Evolutionary conservation across 495 filamentous ascomycete genomes (phyloP), one percentile per base, ranked within the genome.

Genomic region (Parachaetomium inaequale): DNA sequence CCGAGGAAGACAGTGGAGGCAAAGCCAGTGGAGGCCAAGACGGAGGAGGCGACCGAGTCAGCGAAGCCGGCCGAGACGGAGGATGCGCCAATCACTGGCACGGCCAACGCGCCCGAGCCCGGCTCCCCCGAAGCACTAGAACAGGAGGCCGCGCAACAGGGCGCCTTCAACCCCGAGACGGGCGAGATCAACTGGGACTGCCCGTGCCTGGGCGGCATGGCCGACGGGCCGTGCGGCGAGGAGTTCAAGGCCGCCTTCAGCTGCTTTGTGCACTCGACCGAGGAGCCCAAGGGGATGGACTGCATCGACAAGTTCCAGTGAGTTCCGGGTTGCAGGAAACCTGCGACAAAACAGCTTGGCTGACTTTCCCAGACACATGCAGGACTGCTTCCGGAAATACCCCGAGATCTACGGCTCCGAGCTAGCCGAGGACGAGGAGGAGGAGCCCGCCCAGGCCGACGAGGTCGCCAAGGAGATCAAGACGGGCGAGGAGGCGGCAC

Each of bases 111-210:
- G 7, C 64, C 70, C 25, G 59, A 62, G 45, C 62, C 68, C 40
- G 66, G 64, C 29, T 74, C 69, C 40, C 68, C 81, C 36, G 82
- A 85, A 63, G 87, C 84, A 6, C 77, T 94, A 17, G 88, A 94
- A 74, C 84, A 89, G 51, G 90, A 97, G 75, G 91, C 92, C 23
- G 81, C 75, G 55, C 82, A 91, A 63, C 84, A 97, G 73, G 94
- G 93, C 23, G 94, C 94, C 0, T 98, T 97, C 78, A 93, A 98
- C 75, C 91, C 91, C 14, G 95, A 98, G 81, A 98, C 94, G 10
- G 94, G 94, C 65, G 94, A 98, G 83, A 98, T 98, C 77, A 98
- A 98, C 81, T 98, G 95, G 95, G 94, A 97, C 72, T 98, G 94
- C 76, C 94, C 95, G 21, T 98, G 94, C 72, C 79, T 98, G 26